These are phyloP conservation scores for Sutorius australiensis DNA, from an alignment of 768 basidiomycete species.

Conservation along the genomic window DNA sequence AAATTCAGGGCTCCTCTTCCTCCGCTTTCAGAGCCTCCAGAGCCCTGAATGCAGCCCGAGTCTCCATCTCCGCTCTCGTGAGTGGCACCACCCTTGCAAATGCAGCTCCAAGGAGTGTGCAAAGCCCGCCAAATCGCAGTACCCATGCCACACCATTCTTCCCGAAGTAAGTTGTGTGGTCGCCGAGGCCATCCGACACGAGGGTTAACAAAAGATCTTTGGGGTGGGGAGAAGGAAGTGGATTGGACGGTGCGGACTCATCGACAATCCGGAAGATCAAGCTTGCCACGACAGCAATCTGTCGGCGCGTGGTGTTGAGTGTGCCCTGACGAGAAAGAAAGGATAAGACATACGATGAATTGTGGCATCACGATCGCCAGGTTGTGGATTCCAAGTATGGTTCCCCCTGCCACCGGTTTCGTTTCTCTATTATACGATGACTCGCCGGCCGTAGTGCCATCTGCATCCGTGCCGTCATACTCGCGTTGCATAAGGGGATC, in stretches of 20 bases:
- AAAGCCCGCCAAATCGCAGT: constrained; percentile 85
- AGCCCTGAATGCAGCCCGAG: constrained; percentile 74
- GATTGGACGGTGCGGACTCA: constrained; percentile 26
- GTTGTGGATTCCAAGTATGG: constrained; percentile 92
- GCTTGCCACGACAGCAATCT: constrained; percentile 86
- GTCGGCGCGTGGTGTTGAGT: background rate
- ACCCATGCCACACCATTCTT: constrained; percentile 95
- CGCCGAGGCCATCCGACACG: constrained; percentile 29
- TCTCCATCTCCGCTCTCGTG: constrained; percentile 88
- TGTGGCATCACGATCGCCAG: constrained; percentile 94
- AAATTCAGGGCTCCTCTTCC: constrained; percentile 41
- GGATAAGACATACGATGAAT: constrained; percentile 64
- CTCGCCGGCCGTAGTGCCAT: constrained; percentile 35
- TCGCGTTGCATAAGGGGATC: constrained; percentile 60
- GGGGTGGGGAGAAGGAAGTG: constrained; percentile 27
- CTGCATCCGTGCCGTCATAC: constrained; percentile 40
- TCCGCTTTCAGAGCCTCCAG: constrained; percentile 74
- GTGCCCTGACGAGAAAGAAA: background rate
- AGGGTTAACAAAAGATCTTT: constrained; percentile 28
- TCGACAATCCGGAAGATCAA: constrained; percentile 83
- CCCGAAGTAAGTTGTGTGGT: constrained; percentile 60
- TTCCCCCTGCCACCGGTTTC: constrained; percentile 74
- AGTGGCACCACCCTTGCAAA: constrained; percentile 81
- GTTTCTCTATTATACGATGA: constrained; percentile 21
- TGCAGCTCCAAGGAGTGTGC: constrained; percentile 74